phyloP scores from a whole-genome alignment of 495 filamentous ascomycete genomes.

The Darksidea phi region DNA sequence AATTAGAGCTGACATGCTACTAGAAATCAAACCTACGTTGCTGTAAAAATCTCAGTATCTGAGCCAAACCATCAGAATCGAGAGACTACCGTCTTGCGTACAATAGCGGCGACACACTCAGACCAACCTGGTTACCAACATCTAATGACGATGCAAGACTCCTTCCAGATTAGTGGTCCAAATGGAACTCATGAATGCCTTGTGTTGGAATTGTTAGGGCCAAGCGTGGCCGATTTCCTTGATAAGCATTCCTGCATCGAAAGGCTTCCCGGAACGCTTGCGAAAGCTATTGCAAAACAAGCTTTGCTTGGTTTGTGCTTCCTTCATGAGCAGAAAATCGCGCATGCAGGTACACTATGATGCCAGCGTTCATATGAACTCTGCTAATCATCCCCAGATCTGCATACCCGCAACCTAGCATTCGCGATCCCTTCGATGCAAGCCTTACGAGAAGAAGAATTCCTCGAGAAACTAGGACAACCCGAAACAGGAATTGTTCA shows the following conservation, averaged over 20 bases:
- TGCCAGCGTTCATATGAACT: not conserved
- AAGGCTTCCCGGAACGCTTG: not conserved
- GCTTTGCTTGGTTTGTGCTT: not conserved
- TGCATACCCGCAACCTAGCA: constrained; percentile 1
- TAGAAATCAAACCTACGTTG: not conserved
- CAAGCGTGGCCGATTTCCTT: not conserved
- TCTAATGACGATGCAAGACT: not conserved
- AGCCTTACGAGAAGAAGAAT: not conserved
- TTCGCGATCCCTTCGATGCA: not conserved
- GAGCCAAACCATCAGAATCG: not conserved
- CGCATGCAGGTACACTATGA: not conserved
- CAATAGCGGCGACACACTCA: not conserved
- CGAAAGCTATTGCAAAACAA: not conserved
- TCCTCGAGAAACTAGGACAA: not conserved
- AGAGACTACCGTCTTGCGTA: not conserved
- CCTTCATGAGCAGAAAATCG: not conserved
- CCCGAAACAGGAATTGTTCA: not conserved
- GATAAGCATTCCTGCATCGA: not conserved
- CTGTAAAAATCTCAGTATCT: not conserved
- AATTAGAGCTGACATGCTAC: not conserved
- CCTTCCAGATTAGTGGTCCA: not conserved
- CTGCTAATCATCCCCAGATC: not conserved
- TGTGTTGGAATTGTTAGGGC: not conserved
- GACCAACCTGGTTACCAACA: not conserved
- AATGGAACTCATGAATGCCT: not conserved